Evolutionary conservation across 352 stramenopile genomes (phyloP).

Genomic region (Thraustotheca clavata): DNA sequence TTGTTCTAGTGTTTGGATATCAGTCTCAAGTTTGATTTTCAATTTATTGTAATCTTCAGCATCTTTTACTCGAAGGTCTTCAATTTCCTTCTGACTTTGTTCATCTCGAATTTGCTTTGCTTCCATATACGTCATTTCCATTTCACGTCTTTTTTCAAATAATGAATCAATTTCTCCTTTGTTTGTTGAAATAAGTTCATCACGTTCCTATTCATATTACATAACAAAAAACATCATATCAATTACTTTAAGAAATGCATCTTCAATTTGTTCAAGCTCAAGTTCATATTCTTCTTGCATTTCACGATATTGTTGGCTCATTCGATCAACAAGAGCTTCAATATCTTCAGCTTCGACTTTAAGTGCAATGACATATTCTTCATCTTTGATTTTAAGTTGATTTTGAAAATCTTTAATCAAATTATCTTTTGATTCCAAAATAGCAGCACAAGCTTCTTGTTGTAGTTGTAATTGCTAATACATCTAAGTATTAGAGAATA

Average conservation of each 20-base stretch:
- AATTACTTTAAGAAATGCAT: constrained; percentile 79
- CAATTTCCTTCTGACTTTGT: constrained; percentile 87
- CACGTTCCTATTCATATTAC: constrained; percentile 44
- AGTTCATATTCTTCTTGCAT: constrained; percentile 91
- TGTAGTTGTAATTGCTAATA: constrained; percentile 70
- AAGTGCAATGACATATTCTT: constrained; percentile 91
- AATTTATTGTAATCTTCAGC: constrained; percentile 93
- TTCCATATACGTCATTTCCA: constrained; percentile 93
- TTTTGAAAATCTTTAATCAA: constrained; percentile 86
- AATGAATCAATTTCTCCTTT: constrained; percentile 88
- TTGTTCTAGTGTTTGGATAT: constrained; percentile 95
- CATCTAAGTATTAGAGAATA: background rate
- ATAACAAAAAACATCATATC: background rate
- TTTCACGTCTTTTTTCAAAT: constrained; percentile 88
- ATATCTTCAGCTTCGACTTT: constrained; percentile 87
- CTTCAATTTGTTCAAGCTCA: constrained; percentile 90
- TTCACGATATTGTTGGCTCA: constrained; percentile 89
- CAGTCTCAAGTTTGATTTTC: constrained; percentile 95
- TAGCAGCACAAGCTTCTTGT: constrained; percentile 78
- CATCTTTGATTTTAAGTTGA: constrained; percentile 90
- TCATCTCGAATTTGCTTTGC: constrained; percentile 85
- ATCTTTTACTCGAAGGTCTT: constrained; percentile 84
- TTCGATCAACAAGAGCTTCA: constrained; percentile 81
- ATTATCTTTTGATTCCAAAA: constrained; percentile 85
- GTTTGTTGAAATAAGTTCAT: constrained; percentile 84